These are phyloP conservation scores for Mycosarcoma mackinlayi DNA, from an alignment of 1,284 basidiomycete genomes.

Conservation along the genomic window DNA sequence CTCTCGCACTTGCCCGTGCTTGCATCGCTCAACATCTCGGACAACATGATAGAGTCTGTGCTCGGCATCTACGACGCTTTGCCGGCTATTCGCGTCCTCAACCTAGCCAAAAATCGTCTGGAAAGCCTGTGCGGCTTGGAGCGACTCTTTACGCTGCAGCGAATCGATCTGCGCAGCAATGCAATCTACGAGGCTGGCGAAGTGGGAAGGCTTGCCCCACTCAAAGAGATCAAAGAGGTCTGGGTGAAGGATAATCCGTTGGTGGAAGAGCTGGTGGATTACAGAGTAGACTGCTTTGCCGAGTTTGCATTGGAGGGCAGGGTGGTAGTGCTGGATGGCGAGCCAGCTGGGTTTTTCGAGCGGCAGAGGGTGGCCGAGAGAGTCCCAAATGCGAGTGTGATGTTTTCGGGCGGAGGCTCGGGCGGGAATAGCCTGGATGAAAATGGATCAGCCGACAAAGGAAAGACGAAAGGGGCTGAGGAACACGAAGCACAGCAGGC, in stretches of 20 bases:
- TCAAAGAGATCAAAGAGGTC: constrained; percentile 75
- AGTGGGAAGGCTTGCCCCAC: constrained; percentile 81
- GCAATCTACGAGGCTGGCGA: constrained; percentile 84
- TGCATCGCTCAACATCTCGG: constrained; percentile 84
- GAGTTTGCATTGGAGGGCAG: constrained; percentile 84
- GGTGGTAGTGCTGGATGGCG: constrained; percentile 75
- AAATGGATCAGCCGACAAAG: not conserved
- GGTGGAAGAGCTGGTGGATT: constrained; percentile 69
- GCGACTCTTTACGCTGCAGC: constrained; percentile 81
- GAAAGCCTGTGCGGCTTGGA: constrained; percentile 94
- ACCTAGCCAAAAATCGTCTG: constrained; percentile 76
- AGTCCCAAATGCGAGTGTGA: constrained; percentile 15
- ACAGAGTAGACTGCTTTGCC: constrained; percentile 81
- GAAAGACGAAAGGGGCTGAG: constrained; percentile 1
- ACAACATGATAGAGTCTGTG: constrained; percentile 96
- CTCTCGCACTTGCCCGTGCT: constrained; percentile 81
- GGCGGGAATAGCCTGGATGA: not conserved
- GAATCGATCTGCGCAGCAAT: constrained; percentile 87
- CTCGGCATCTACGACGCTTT: constrained; percentile 74
- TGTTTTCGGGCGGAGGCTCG: constrained; percentile 7
- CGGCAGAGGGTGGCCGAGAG: constrained; percentile 71
- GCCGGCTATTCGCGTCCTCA: constrained; percentile 52
- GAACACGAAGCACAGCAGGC: constrained; percentile 35
- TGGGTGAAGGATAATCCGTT: constrained; percentile 62
- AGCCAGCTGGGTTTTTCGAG: constrained; percentile 80